phyloP scores from a whole-genome alignment of 192 early-diverging fungal species.

The Globomyces pollinis-pini region DNA sequence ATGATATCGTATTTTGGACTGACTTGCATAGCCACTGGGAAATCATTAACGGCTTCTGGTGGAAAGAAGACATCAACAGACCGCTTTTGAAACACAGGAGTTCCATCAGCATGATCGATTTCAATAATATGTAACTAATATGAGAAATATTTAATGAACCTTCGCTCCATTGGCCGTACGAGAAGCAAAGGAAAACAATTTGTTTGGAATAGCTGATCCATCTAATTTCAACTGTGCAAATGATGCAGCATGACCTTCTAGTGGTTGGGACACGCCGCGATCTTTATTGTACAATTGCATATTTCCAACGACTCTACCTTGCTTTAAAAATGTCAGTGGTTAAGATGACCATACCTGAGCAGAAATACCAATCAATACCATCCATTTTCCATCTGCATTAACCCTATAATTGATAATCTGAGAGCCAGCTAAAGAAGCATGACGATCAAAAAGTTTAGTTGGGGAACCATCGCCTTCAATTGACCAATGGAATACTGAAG shows the following conservation, averaged over 20 bases:
- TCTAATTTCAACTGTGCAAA: conserved; percentile 88
- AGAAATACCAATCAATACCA: conserved; percentile 89
- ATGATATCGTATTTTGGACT: conserved; percentile 90
- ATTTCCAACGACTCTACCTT: conserved; percentile 84
- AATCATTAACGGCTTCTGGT: conserved; percentile 88
- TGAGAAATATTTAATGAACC: too few species aligned
- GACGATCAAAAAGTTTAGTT: conserved; percentile 88
- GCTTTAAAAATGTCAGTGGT: conserved; percentile 23
- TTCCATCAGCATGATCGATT: conserved; percentile 89
- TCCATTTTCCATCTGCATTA: conserved; percentile 88
- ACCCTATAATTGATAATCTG: conserved; percentile 97
- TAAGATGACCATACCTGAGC: too few species aligned
- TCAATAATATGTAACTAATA: conserved; percentile 97
- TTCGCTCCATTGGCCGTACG: conserved; percentile 74
- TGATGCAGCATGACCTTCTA: conserved; percentile 94
- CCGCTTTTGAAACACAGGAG: conserved; percentile 81
- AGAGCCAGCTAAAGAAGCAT: conserved; percentile 67
- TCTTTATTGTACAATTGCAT: conserved; percentile 98
- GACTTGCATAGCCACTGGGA: conserved; percentile 96
- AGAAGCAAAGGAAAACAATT: conserved; percentile 90
- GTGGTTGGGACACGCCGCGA: conserved; percentile 81
- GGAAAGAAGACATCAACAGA: conserved; percentile 94
- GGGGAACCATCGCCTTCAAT: conserved; percentile 85
- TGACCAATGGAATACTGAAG: conserved; percentile 92
- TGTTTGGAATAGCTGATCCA: conserved; percentile 66